Base-by-base conservation (phyloP, 202 grass and related monocot species). In the Panicum virgatum region DNA sequence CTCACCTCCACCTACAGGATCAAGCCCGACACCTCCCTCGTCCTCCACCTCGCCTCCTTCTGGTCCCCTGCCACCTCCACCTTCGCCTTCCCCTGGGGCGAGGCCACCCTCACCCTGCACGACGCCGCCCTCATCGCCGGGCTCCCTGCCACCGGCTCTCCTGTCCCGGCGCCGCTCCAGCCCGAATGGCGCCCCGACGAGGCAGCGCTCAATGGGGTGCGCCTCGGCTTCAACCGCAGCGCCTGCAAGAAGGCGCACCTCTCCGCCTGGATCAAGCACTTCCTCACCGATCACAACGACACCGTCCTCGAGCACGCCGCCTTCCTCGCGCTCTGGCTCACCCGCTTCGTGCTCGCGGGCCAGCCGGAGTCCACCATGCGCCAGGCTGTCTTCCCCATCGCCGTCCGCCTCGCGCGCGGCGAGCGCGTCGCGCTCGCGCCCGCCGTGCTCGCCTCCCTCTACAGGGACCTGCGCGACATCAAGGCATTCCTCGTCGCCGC, bases 181-280 rank as follows among this genome's bases (percentile, higher is more conserved):
- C 81, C 47, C 18, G 86, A 90, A 34, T 86, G 92, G 54, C 73
- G 67, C 72, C 76, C 94, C 80, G 79, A 88, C n/a, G 88, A 95
- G 71, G 72, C 73, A 3, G 88, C 73, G 52, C 84, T 98, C 66
- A 86, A 90, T 27, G 82, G 63, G 20, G 90, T 93, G 12, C 92
- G 93, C 76, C 86, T 91, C 59, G 88, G 70, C 22, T 91, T 98
- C 64, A 93, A 93, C 76, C 84, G 92, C 62, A 91, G 87, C 87
- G 82, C 88, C 30, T 91, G 89, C 87, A 98, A 96, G 85, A 98
- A 98, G 78, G 90, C 96, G 15, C 89, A 98, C 80, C 92, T 95
- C 73, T 93, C 88, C 6, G 96, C 92, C 20, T 98, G 96, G 92
- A 59, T 98, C 58, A 98, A 86, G 73, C 89, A 91, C 69, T 98